Conservation (phyloP, 169 alveolate genomes). For the Plasmodium falciparum region DNA sequence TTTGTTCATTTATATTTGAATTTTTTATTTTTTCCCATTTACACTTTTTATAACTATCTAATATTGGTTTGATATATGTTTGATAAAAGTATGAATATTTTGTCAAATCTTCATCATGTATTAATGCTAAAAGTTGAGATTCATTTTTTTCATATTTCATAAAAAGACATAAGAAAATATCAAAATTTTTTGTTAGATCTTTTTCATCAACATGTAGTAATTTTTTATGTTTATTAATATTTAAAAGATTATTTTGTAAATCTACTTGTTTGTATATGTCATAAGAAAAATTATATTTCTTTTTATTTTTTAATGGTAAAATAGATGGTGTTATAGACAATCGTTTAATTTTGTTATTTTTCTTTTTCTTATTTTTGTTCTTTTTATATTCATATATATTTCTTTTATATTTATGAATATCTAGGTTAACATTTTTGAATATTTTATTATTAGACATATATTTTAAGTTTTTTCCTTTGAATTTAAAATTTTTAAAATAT, state of each 20-base stretch:
- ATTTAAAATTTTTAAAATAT: too few relatives aligned
- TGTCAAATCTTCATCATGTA: conserved; percentile 54
- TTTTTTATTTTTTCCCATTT: conserved; percentile 48
- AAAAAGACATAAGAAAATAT: conserved; percentile 51
- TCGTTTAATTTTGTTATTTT: too few relatives aligned
- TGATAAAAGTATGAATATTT: conserved; percentile 54
- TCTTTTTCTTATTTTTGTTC: too few relatives aligned
- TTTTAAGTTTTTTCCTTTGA: too few relatives aligned
- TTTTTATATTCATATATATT: too few relatives aligned
- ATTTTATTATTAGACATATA: too few relatives aligned
- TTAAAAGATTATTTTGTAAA: not conserved
- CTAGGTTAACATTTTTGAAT: too few relatives aligned
- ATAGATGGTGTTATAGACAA: too few relatives aligned
- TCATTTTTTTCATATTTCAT: conserved; percentile 58
- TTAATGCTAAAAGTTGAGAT: conserved; percentile 31
- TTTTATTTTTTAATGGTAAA: too few relatives aligned
- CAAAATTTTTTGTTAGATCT: conserved; percentile 31
- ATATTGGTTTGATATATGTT: conserved; percentile 41
- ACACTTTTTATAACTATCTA: conserved; percentile 50
- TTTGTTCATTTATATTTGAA: conserved; percentile 5
- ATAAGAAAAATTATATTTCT: too few relatives aligned
- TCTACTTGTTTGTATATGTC: not conserved
- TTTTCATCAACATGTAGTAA: conserved; percentile 30
- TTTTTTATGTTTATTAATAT: conserved; percentile 29
- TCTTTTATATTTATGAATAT: too few relatives aligned